Evolutionary conservation across 306 rosid species (phyloP), one percentile per base, ranked within the genome.

Genomic region (Pachyrhizus erosus): DNA sequence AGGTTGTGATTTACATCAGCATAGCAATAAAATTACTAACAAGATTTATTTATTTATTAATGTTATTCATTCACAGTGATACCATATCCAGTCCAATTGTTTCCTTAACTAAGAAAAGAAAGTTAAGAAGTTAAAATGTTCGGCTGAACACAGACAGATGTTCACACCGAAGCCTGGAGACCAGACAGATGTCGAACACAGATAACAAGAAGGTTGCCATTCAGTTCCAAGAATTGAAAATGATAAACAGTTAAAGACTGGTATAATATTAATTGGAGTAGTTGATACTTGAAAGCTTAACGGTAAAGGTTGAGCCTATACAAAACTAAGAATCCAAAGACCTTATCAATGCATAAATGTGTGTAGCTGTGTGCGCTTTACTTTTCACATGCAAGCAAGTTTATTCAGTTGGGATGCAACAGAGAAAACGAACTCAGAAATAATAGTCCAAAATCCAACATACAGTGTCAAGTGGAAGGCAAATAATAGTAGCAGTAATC

Each of bases 401-500:
- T 45, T 29, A 40, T 26, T 76, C 64, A 27, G 29, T 76, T 70
- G 78, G 40, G 49, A 6, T 55, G 66, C 23, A 62, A 71, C 55
- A 60, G 52, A 68, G 14, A 68, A 70, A 86, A 34, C 1, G 9
- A 79, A 66, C 39, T 10, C 52, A n/a, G 21, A 81, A 43, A 78
- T 73, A 39, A 69, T 39, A 57, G 55, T 54, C 52, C 18, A 83
- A 70, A 73, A 40, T 75, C 34, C 43, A 57, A 89, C 98, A 27
- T 92, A 96, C 99, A 2, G 98, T 96, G 82, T 96, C 98, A 77
- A 96, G 99, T 23, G 99, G 99, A 12, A 96, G 88, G 87, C 99
- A 96, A 70, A 89, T 91, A 66, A 84, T 64, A 40, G 94, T 85
- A 34, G 99, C 98, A 66, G 97, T 96, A 29, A 96, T 86, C 75